Evolutionary conservation across 805 yeast genomes (phyloP).

Genomic region (Spathaspora gorwiae): DNA sequence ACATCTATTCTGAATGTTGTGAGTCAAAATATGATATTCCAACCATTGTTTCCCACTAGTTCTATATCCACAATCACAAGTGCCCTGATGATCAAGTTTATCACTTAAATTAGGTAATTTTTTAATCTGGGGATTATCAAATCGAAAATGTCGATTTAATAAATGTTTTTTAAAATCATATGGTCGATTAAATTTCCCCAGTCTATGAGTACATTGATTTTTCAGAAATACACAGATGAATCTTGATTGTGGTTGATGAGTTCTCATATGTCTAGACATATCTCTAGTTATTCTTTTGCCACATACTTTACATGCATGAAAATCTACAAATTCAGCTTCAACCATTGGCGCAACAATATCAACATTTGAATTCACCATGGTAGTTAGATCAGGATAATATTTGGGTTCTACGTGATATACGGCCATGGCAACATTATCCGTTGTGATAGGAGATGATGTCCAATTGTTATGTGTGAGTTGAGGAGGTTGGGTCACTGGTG

Average conservation of each 20-base stretch:
- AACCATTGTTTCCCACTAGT: constrained; percentile 33
- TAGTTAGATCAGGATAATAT: constrained; percentile 35
- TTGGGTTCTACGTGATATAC: constrained; percentile 7
- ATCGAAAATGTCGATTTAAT: constrained; percentile 54
- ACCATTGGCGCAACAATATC: constrained; percentile 31
- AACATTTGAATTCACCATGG: constrained; percentile 33
- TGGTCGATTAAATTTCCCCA: constrained; percentile 62
- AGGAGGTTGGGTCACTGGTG: no score
- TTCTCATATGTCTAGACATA: constrained; percentile 58
- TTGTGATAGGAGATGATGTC: no score
- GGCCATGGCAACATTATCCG: no score
- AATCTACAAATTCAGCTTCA: constrained; percentile 36
- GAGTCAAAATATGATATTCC: constrained; percentile 29
- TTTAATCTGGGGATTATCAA: constrained; percentile 44
- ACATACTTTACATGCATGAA: constrained; percentile 47
- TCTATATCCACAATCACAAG: constrained; percentile 41
- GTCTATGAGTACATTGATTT: constrained; percentile 51
- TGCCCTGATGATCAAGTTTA: constrained; percentile 47
- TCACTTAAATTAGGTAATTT: constrained; percentile 48
- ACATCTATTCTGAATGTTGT: constrained; percentile 15
- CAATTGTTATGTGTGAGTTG: no score
- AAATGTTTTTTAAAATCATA: constrained; percentile 66
- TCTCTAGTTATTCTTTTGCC: constrained; percentile 54
- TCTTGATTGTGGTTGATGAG: constrained; percentile 53
- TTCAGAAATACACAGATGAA: constrained; percentile 57